Conservation (phyloP, 768 basidiomycete species). For the Antrodiella citrinella region DNA sequence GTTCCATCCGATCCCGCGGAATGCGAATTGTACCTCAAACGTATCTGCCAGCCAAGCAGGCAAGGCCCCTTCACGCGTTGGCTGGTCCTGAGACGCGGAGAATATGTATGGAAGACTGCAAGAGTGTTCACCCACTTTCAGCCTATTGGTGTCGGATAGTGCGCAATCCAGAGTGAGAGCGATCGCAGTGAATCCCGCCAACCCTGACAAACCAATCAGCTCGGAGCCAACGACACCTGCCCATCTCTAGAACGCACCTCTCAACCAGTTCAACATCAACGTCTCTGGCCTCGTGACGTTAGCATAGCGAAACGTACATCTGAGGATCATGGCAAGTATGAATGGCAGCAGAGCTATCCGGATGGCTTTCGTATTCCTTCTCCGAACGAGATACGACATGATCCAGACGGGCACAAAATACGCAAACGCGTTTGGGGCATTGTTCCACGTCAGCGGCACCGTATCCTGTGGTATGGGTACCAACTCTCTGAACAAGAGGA, state of each 20-base stretch:
- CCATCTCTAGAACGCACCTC: neutral
- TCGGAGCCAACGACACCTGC: neutral
- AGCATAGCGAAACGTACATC: neutral
- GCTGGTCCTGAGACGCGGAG: neutral
- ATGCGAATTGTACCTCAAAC: slow-evolving; percentile 39
- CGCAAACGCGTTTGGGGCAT: neutral
- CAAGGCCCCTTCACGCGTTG: neutral
- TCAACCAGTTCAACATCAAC: neutral
- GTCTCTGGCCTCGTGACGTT: neutral
- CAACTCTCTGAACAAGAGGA: too few relatives aligned
- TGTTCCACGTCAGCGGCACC: neutral
- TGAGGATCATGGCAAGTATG: neutral
- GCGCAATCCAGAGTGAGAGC: neutral
- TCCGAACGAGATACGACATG: neutral
- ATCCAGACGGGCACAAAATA: neutral
- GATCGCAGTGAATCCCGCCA: neutral
- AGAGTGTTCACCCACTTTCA: neutral
- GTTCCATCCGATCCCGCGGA: slow-evolving; percentile 56
- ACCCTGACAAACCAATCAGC: neutral
- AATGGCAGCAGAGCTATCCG: neutral
- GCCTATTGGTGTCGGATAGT: neutral
- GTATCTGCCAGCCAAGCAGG: slow-evolving; percentile 23
- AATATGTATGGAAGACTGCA: neutral
- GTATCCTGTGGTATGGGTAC: neutral
- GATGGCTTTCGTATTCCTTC: neutral